Evolutionary conservation across 1,284 basidiomycete genomes (phyloP), one percentile per base, ranked within the genome.

Genomic region (Cryptococcus sp.): DNA sequence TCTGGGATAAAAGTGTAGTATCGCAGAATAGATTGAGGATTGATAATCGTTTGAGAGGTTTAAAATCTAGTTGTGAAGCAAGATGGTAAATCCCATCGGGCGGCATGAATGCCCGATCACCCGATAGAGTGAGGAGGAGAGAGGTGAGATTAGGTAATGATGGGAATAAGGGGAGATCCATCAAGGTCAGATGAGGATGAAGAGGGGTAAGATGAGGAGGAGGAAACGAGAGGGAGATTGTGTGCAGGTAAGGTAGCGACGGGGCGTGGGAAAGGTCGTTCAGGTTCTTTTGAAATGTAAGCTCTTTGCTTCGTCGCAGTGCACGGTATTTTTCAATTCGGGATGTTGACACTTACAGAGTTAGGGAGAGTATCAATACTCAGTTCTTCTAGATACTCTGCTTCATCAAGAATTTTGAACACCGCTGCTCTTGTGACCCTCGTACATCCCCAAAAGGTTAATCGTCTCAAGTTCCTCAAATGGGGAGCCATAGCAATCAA

Each of bases 361-460:
- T 70, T 62, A 4, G 65, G 63, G 13, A 67, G 52, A 4, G 67
- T 69, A 48, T 76, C 74, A 6, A 76, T 46, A 4, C 65, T 67
- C 3, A 77, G 59, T 44, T 75, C 73, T 52, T 69, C 61, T 2
- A 77, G 56, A 15, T 62, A 46, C 33, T 60, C 55, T 5, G 69
- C 65, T 13, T 64, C 52, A 2, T 56, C 38, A 3, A 77, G 52
- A 3, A 77, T 56, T 0, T 50, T 55, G 44, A 65, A 68, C 8
- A 74, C 62, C 0, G 71, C 72, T 4, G 52, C 53, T 13, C 61
- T 58, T 1, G 70, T 71, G 13, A 74, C 61, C 31, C 67, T 58
- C 1, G 63, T 62, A 41, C 67, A 69, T 4, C 75, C 74, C 59
- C 73, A 69, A 1, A 77, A 58, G 11, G 67, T 67, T 47, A 77